Evolutionary conservation across 192 early-diverging fungal species (phyloP), one percentile per base, ranked within the genome.

Genomic region (Coemansia sp.): DNA sequence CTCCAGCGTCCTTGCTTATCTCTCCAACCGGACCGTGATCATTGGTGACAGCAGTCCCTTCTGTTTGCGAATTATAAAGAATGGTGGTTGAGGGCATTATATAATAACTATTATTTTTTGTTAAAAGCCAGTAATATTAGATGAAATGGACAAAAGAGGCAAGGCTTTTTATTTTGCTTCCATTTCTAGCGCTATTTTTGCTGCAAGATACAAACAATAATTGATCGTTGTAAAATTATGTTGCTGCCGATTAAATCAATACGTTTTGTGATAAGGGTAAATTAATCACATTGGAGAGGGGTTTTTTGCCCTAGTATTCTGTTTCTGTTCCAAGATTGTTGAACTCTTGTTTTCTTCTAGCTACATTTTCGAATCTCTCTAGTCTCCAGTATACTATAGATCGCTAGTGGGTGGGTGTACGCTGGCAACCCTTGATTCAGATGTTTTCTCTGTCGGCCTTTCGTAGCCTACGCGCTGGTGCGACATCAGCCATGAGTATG

Each of bases 361-460:
- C 16, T 50, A 19, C 48, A n/a, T 50, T 50, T n/a, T 50, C 13
- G 11, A 50, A 12, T 18, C 18, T 50, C 18, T 50, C 48, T 16
- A 32, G 2, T 32, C 32, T 32, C 4, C 15, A 21, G 12, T 9
- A 23, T 54, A 26, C 9, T 26, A 12, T 3, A 54, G 26, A 54
- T 4, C 8, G 11, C 52, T 54, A 26, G 19, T 12, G 6, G 26
- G 19, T 26, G 52, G 10, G 21, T 54, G 21, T 21, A 21, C 21
- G 52, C 52, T 0, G 6, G 18, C 19, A 19, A 50, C 18, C 4
- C 7, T 19, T 50, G 16, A 6, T 54, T 54, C 19, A 43, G 47
- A 81, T 81, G 72, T 65, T 81, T 59, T 67, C 70, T 11, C 73
- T 80, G 8, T 68, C 70, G 39, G 74, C 74, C 18, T 73, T 81